Conservation (phyloP, 192 early-diverging fungal species). For the Thoreauomyces humboldtii region DNA sequence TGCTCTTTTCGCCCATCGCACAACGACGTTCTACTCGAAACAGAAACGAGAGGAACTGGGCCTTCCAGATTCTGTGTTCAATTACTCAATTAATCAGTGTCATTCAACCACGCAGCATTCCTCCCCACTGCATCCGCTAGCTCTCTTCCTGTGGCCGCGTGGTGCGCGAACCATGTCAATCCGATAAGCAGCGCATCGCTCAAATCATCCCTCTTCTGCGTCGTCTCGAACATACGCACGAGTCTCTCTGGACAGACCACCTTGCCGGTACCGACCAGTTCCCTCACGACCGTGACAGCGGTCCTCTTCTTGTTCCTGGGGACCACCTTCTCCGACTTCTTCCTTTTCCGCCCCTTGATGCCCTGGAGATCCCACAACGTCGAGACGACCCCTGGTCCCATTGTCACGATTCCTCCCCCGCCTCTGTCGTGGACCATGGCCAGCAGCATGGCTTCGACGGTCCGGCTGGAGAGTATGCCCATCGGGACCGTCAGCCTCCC, state of each 20-base stretch:
- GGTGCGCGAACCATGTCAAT: not conserved
- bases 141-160: not conserved
- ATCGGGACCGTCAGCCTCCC: not conserved
- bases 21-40: too few species aligned
- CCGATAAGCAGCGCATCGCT: conserved; percentile 16
- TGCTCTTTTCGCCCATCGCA: too few species aligned
- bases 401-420: not conserved
- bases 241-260: not conserved
- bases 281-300: not conserved
- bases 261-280: not conserved
- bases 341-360: not conserved
- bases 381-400: not conserved
- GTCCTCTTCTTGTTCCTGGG: not conserved
- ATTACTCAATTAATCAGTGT: too few species aligned
- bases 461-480: not conserved
- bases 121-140: not conserved
- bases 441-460: conserved; percentile 4
- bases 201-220: conserved; percentile 13
- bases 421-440: not conserved
- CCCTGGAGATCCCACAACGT: not conserved
- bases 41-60: too few species aligned
- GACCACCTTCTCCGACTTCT: not conserved
- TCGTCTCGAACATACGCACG: not conserved
- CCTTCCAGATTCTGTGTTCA: too few species aligned
- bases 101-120: not conserved